A percentile compares a stretch with the other conserved stretches of the same genome.
Conservation (phyloP, 176 grass and related monocot species). For the Guadua angustifolia region DNA sequence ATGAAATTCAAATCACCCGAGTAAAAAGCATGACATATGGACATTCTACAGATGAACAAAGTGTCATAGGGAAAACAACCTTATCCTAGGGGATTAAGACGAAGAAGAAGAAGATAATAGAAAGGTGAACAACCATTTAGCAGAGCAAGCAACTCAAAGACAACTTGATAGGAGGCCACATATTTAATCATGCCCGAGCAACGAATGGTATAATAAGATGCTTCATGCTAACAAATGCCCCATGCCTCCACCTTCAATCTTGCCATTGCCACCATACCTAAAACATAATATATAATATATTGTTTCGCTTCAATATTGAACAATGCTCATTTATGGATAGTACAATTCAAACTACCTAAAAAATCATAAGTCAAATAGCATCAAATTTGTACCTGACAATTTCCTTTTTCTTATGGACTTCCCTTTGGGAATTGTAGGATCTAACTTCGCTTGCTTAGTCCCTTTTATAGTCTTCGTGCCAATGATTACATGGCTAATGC, state of each 20-base stretch:
- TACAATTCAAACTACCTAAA: constrained; percentile 14
- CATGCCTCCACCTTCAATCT: not conserved
- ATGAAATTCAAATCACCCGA: not conserved
- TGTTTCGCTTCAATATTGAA: constrained; percentile 5
- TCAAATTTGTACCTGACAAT: constrained; percentile 75
- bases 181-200: constrained; percentile 11
- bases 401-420: constrained; percentile 98
- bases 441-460: constrained; percentile 89
- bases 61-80: not conserved
- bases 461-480: constrained; percentile 95
- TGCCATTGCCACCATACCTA: not conserved
- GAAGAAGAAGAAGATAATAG: not conserved
- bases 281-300: not conserved
- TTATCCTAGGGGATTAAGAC: not conserved
- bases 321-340: not conserved
- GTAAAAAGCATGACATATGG: too few species aligned
- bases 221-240: not conserved
- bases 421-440: constrained; percentile 93
- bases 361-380: constrained; percentile 1
- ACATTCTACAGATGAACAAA: not conserved
- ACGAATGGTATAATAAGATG: not conserved
- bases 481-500: constrained; percentile 86
- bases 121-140: not conserved
- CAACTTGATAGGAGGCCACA: not conserved
- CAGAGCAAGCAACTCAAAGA: not conserved